phyloP scores from a whole-genome alignment of 2,329 filamentous ascomycete genomes.

The Colletotrichum endophyticum region DNA sequence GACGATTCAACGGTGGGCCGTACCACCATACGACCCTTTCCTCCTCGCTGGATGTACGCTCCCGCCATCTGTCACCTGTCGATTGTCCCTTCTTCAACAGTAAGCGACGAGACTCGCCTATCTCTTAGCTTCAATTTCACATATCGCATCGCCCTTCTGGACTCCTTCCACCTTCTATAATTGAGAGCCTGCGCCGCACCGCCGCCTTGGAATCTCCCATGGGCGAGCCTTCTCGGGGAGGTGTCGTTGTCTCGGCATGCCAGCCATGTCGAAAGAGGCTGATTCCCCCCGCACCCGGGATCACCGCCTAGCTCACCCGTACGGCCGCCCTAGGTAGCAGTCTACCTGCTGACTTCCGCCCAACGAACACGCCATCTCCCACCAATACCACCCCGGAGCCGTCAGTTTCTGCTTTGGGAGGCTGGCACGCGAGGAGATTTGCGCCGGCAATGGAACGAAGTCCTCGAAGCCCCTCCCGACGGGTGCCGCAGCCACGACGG shows the following conservation, averaged over 20 bases:
- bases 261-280: slow-evolving; percentile 13
- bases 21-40: not conserved
- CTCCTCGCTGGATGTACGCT: not conserved
- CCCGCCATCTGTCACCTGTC: not conserved
- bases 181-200: not conserved
- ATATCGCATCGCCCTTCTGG: not conserved
- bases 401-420: not conserved
- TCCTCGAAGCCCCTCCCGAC: not conserved
- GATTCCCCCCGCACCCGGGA: slow-evolving; percentile 12
- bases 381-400: not conserved
- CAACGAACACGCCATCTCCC: not conserved
- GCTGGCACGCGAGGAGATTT: not conserved
- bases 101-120: not conserved
- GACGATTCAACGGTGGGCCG: not conserved
- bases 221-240: slow-evolving; percentile 8
- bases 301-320: not conserved
- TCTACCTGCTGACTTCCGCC: slow-evolving; percentile 1
- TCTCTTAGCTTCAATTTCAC: slow-evolving; percentile 4
- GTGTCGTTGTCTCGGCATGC: slow-evolving; percentile 17
- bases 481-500: not conserved
- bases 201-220: not conserved
- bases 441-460: not conserved
- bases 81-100: not conserved
- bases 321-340: not conserved
- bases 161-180: not conserved